A percentile compares a stretch with the other conserved stretches of the same genome.
These are phyloP conservation scores for Entomophthora muscae DNA, from an alignment of 371 early-diverging fungal genomes.

Conservation along the genomic window DNA sequence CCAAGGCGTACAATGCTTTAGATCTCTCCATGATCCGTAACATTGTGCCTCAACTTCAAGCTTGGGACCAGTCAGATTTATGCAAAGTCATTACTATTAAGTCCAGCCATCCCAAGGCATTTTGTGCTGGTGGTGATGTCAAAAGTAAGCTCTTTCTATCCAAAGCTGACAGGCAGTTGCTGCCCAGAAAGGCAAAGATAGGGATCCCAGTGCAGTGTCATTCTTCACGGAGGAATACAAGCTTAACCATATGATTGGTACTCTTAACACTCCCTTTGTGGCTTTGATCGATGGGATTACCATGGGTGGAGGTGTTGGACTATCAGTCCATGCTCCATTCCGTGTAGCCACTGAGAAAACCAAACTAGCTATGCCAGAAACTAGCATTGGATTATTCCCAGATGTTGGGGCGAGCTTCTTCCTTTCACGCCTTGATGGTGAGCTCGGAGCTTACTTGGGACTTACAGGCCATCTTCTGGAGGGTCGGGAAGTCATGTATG, in stretches of 20 bases:
- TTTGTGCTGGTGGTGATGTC: constrained; percentile 97
- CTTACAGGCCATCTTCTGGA: constrained; percentile 70
- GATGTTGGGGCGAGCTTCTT: constrained; percentile 92
- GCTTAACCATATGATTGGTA: constrained; percentile 77
- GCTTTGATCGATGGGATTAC: constrained; percentile 83
- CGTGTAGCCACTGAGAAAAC: constrained; percentile 87
- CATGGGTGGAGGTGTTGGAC: constrained; percentile 92
- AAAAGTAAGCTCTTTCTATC: constrained; percentile 25
- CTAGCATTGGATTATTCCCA: constrained; percentile 80
- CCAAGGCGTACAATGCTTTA: constrained; percentile 72
- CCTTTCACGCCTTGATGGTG: constrained; percentile 77
- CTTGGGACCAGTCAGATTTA: constrained; percentile 77
- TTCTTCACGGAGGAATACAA: constrained; percentile 86
- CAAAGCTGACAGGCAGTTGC: constrained; percentile 9
- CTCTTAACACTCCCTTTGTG: constrained; percentile 72
- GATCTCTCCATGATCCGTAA: constrained; percentile 69
- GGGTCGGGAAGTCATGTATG: constrained; percentile 75
- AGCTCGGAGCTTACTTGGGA: constrained; percentile 81
- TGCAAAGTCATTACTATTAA: constrained; percentile 76
- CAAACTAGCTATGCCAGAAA: constrained; percentile 85
- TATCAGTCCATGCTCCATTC: constrained; percentile 90
- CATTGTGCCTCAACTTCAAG: constrained; percentile 68
- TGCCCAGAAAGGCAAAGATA: constrained; percentile 17
- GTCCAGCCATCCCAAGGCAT: constrained; percentile 55
- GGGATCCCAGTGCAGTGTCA: constrained; percentile 38